Conservation (phyloP, 257 asterid genomes). For the Fraxinus excelsior region DNA sequence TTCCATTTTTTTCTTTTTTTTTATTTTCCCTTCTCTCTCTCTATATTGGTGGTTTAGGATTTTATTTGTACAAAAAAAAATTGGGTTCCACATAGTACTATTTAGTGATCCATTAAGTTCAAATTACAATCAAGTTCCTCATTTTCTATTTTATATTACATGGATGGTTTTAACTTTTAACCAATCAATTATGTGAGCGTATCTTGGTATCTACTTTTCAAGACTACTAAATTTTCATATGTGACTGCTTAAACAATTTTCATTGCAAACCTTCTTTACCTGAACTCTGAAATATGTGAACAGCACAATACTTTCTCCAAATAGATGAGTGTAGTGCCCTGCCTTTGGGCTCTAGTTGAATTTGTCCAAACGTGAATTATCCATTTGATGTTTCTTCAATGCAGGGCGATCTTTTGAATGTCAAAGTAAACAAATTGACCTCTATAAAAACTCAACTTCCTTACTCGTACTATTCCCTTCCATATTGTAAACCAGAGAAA, state of each 20-base stretch:
- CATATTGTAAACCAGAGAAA: conserved; percentile 54
- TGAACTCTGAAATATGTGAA: not conserved
- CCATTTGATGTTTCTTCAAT: conserved; percentile 17
- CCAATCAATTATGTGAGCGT: not conserved
- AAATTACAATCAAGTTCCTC: no score
- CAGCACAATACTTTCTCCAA: not conserved
- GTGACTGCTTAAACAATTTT: not conserved
- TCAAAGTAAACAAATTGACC: conserved; percentile 65
- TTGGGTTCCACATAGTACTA: no score
- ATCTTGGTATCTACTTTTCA: not conserved
- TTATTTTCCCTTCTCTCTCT: no score
- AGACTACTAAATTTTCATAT: not conserved
- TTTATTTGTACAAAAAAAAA: no score
- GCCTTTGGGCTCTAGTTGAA: not conserved
- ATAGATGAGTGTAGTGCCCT: not conserved
- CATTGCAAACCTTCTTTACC: not conserved
- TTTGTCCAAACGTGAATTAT: conserved; percentile 4
- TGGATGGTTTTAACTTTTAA: not conserved
- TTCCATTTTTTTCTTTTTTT: no score
- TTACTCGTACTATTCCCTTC: conserved; percentile 61
- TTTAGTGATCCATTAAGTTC: no score
- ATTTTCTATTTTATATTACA: no score
- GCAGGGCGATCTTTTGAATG: conserved; percentile 64
- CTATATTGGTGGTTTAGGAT: no score
- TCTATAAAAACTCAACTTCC: conserved; percentile 70